Evolutionary conservation across 148 eudicot genomes (phyloP).

Genomic region (Silene latifolia): DNA sequence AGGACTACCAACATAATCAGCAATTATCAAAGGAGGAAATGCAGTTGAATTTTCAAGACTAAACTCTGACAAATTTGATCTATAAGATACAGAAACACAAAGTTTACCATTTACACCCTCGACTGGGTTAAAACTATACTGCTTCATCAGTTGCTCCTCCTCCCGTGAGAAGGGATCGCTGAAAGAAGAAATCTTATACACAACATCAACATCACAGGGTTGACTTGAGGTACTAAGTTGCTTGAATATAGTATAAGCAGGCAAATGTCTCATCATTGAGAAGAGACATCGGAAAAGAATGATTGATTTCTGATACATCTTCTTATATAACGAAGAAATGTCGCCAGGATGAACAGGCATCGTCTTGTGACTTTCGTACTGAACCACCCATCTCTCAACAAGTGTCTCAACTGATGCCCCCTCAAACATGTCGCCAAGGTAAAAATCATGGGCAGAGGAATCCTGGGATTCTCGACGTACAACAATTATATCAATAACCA

Average conservation of each 20-base stretch:
- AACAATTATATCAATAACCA: conserved; percentile 79
- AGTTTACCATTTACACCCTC: conserved; percentile 82
- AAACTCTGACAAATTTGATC: conserved; percentile 63
- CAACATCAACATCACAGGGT: conserved; percentile 59
- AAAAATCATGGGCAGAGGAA: conserved; percentile 26
- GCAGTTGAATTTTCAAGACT: conserved; percentile 52
- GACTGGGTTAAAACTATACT: conserved; percentile 58
- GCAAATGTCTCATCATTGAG: conserved; percentile 86
- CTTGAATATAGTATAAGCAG: conserved; percentile 66
- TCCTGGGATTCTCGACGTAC: conserved; percentile 43
- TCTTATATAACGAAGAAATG: conserved; percentile 58
- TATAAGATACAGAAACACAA: conserved; percentile 66
- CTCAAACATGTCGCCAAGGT: conserved; percentile 31
- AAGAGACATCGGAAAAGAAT: conserved; percentile 74
- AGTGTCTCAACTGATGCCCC: conserved; percentile 57
- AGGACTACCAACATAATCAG: conserved; percentile 97
- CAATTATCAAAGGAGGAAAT: conserved; percentile 74
- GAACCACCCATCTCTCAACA: conserved; percentile 92
- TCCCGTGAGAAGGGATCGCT: conserved; percentile 70
- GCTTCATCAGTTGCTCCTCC: conserved; percentile 71
- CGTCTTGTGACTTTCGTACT: conserved; percentile 52
- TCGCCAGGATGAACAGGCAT: conserved; percentile 46
- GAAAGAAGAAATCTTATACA: conserved; percentile 75
- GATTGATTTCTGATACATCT: conserved; percentile 82
- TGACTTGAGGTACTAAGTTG: conserved; percentile 53